Base-by-base conservation (phyloP, 202 grass and related monocot genomes). In the Brachypodium distachyon region DNA sequence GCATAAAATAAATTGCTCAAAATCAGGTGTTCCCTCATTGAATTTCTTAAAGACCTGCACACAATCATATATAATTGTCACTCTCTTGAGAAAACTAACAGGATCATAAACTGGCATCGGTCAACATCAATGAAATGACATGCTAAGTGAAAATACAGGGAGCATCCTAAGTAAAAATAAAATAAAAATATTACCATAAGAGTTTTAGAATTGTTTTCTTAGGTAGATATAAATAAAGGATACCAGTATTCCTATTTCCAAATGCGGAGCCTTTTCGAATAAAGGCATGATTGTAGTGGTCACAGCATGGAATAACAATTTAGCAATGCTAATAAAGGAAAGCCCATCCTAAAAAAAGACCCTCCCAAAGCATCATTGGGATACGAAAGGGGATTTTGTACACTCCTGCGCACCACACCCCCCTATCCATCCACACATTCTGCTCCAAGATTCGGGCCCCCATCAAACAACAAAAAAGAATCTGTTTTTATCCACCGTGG, bases 1-100 rank as follows among this genome's bases (percentile, higher is more conserved):
- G 61, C 83, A 77, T 76, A 88, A 82, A 70, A 98, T 92, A 84
- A 94, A 94, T 57, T 98, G 76, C 79, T 98, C 87, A 65, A 94
- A 92, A 62, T 87, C 84, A 73, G 82, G 74, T 69, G 29, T 88
- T 54, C 83, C 89, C 39, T 90, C 95, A 71, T 94, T 98, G 77
- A 92, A 90, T 84, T 47, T 61, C 37, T 88, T 98, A 65, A 86
- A 84, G 4, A 83, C 91, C 95, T 95, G 77, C 52, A 77, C 60
- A 79, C n/a, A n/a, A n/a, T n/a, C n/a, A n/a, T n/a, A n/a, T n/a
- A n/a, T n/a, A n/a, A n/a, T n/a, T n/a, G n/a, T n/a, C n/a, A n/a
- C n/a, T n/a, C n/a, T n/a, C n/a, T n/a, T n/a, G n/a, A n/a, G n/a
- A n/a, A n/a, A n/a, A n/a, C n/a, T n/a, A n/a, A n/a, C 52, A 77